A percentile compares a stretch with the other conserved stretches of the same genome.
phyloP scores from a whole-genome alignment of 257 asterid species.

The Solanum virginianum region DNA sequence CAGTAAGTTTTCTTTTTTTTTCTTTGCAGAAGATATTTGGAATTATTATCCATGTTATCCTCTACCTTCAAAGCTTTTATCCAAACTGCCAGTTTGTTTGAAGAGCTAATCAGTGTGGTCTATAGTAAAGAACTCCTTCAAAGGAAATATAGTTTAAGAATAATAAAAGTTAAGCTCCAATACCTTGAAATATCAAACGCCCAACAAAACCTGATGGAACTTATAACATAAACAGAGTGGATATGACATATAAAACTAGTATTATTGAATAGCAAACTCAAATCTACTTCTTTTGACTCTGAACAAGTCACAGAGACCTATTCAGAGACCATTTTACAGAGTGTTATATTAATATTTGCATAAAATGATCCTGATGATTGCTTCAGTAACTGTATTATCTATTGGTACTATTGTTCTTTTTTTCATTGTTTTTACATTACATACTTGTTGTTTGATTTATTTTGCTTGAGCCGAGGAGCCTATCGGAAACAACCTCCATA shows the following conservation, averaged over 20 bases:
- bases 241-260: neutral
- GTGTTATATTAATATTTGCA: neutral
- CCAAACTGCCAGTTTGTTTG: slow-evolving; percentile 93
- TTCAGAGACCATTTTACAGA: neutral
- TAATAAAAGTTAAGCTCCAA: neutral
- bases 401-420: neutral
- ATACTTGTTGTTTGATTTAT: neutral
- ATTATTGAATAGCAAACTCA: neutral
- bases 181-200: neutral
- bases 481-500: neutral
- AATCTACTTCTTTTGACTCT: neutral
- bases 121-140: slow-evolving; percentile 94
- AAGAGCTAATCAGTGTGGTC: slow-evolving; percentile 99
- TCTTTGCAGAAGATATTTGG: neutral
- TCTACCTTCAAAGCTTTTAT: slow-evolving; percentile 94
- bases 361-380: neutral
- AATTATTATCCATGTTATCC: neutral
- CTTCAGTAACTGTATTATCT: neutral
- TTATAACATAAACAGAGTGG: neutral
- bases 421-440: neutral
- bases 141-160: slow-evolving; percentile 26
- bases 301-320: neutral
- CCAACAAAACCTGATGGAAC: neutral
- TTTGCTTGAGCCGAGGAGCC: neutral
- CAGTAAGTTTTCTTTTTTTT: neutral